Base-by-base conservation (phyloP, 371 early-diverging fungal species). In the Mucor sp. region DNA sequence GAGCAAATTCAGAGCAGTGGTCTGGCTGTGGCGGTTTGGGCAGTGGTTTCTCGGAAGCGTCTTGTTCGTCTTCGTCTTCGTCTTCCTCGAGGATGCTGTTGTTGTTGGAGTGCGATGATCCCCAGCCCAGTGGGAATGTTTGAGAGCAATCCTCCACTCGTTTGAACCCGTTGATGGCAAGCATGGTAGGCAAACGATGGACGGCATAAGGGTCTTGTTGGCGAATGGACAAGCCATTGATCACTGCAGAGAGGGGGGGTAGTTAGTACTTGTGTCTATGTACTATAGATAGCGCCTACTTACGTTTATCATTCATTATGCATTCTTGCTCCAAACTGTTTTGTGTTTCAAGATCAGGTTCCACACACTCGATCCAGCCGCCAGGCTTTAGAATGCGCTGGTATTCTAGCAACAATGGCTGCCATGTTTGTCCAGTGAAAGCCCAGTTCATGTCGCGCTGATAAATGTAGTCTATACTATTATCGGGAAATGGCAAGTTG, bases 191-290 rank as follows among this genome's bases (percentile, higher is more conserved):
- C 17, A 83, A 68, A n/a, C 76, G 67, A 23, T 77, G 75, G 17
- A 77, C 79, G 11, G 76, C 76, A 68, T 71, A 77, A 35, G 83
- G 83, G 65, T 83, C 83, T 74, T 83, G 83, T 43, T 74, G 73
- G n/a, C 81, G 79, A 53, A 71, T 33, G 8, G 70, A 62, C 6
- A 82, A 62, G 6, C 74, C 74, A 55, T 71, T 61, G 19, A 82
- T 66, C 33, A 82, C 82, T 82, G 7, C 1, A 33, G 33, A 66
- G 39, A 33, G 59, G 33, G 23, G 14, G 25, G 58, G 33, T 33
- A 21, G 0, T 48, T 37, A 23, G 32, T 44, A 35, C 19, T 2
- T 6, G 39, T 35, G 17, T 14, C 9, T 15, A 4, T 17, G 8
- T 17, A 15, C 9, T 17, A 8, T 25, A 15, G 25, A 17, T 25